Percentiles rank a stretch among this genome's conserved stretches.
Evolutionary conservation across 202 grass and related monocot genomes (phyloP).

Genomic region (Cymbopogon flexuosus): DNA sequence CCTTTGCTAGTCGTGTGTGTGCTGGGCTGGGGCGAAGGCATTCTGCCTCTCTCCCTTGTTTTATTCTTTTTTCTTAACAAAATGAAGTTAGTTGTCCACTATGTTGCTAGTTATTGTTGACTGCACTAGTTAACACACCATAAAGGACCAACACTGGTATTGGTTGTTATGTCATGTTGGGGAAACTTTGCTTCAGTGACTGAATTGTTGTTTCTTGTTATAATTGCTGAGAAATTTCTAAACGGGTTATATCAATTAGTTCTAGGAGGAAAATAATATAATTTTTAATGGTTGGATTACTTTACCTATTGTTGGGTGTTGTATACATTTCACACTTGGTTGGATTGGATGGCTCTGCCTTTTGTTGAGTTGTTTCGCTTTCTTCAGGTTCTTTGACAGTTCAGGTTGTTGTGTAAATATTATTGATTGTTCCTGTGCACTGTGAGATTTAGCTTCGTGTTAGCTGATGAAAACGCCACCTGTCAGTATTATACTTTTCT

Average conservation of each 20-base stretch:
- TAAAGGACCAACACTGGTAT: neutral
- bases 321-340: neutral
- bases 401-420: neutral
- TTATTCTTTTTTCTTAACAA: neutral
- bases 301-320: neutral
- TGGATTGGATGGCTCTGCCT: slow-evolving; percentile 2
- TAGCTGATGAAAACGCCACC: neutral
- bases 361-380: slow-evolving; percentile 1
- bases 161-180: slow-evolving; percentile 16
- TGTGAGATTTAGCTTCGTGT: neutral
- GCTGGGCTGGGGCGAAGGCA: neutral
- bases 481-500: neutral
- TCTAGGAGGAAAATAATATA: neutral
- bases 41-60: neutral
- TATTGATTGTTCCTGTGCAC: neutral
- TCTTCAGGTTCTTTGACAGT: slow-evolving; percentile 11
- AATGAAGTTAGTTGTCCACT: neutral
- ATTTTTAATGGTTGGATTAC: neutral
- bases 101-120: slow-evolving; percentile 12
- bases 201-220: neutral
- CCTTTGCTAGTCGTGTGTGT: neutral
- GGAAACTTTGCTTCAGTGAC: neutral
- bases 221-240: neutral
- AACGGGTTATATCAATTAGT: slow-evolving; percentile 15
- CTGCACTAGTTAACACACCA: neutral